These are phyloP conservation scores for Graphilbum fragrans DNA, from an alignment of 2,329 filamentous ascomycete species.

Conservation along the genomic window DNA sequence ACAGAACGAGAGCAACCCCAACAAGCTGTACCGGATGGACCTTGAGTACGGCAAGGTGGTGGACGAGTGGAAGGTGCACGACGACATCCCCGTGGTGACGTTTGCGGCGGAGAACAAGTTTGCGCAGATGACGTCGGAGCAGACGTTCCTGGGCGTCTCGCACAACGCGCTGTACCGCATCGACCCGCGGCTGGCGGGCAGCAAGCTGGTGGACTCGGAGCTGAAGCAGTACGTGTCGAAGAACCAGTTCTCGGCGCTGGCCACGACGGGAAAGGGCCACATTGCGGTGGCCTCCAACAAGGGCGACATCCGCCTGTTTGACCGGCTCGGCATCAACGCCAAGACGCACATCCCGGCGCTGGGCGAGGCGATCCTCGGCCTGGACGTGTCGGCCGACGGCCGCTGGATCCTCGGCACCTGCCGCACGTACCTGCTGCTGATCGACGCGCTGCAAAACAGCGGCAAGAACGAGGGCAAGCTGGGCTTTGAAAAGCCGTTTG, in stretches of 20 bases:
- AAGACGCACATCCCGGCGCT: constrained; percentile 95
- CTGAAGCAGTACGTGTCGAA: constrained; percentile 95
- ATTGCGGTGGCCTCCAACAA: constrained; percentile 97
- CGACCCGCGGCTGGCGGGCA: constrained; percentile 78
- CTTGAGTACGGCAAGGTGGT: constrained; percentile 95
- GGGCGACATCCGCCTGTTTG: constrained; percentile 90
- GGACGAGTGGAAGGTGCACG: constrained; percentile 97
- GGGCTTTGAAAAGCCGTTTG: constrained; percentile 90
- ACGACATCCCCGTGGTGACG: constrained; percentile 83
- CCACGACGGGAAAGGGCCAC: constrained; percentile 92
- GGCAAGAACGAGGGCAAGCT: constrained; percentile 97
- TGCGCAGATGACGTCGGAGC: constrained; percentile 88
- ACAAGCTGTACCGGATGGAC: constrained; percentile 94
- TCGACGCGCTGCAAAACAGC: constrained; percentile 79
- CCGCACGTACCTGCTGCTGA: constrained; percentile 84
- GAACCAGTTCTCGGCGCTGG: constrained; percentile 90
- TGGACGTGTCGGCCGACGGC: constrained; percentile 91
- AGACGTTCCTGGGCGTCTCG: constrained; percentile 89
- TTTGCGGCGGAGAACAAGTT: constrained; percentile 98
- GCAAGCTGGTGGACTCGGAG: constrained; percentile 85
- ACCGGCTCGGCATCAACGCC: constrained; percentile 89
- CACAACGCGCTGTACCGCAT: constrained; percentile 87
- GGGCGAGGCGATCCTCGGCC: constrained; percentile 85
- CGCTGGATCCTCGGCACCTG: constrained; percentile 94
- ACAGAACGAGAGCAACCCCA: constrained; percentile 71